Percentiles rank a stretch among this genome's conserved stretches.
phyloP scores from a whole-genome alignment of 2,329 filamentous ascomycete species.

The Sporothrix inflata region DNA sequence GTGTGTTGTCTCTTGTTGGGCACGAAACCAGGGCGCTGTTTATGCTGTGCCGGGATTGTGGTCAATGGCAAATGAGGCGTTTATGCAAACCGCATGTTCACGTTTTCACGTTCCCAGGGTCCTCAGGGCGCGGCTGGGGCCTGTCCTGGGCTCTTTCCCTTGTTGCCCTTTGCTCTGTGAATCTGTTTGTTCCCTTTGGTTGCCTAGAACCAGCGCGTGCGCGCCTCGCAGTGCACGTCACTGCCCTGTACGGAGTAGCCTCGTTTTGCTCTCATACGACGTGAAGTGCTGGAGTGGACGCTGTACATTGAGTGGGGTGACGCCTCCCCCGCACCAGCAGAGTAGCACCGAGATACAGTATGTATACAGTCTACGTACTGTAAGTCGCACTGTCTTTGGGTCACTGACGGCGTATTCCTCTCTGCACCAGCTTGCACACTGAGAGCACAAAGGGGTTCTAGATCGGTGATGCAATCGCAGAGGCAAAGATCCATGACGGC shows the following conservation, averaged over 20 bases:
- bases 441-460: slow-evolving; percentile 12
- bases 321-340: background rate
- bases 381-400: background rate
- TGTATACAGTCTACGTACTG: background rate
- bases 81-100: slow-evolving; percentile 14
- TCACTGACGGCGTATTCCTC: background rate
- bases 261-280: slow-evolving; percentile 9
- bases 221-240: slow-evolving; percentile 7
- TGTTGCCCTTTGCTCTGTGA: background rate
- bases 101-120: background rate
- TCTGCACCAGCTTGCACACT: background rate
- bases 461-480: slow-evolving; percentile 19
- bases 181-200: background rate
- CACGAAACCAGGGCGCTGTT: slow-evolving; percentile 18
- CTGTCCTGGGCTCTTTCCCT: background rate
- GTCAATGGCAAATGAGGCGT: slow-evolving; percentile 22
- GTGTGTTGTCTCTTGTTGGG: background rate
- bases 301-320: background rate
- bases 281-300: background rate
- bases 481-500: slow-evolving; percentile 24
- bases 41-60: background rate
- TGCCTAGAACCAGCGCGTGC: slow-evolving; percentile 13
- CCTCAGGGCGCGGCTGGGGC: background rate
- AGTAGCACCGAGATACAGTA: background rate
- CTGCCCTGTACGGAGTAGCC: slow-evolving; percentile 13